These are phyloP conservation scores for Fusarium lateritium DNA, from an alignment of 2,329 filamentous ascomycete genomes.

Conservation along the genomic window DNA sequence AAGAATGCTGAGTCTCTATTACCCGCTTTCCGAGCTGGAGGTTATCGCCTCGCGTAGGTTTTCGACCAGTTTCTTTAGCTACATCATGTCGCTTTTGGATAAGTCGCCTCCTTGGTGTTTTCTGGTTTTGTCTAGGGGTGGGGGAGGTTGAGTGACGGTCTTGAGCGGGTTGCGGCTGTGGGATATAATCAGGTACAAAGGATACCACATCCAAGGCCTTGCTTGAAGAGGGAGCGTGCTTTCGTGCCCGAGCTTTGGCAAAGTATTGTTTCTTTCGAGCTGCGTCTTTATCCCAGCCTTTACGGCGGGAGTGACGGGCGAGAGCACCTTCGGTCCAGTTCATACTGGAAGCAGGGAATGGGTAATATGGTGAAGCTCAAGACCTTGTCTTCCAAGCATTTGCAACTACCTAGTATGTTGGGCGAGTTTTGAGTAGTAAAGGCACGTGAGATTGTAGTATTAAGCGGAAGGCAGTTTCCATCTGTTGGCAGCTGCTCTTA, in stretches of 20 bases:
- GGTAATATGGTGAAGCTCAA: background rate
- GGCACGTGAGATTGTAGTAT: background rate
- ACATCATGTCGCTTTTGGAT: conserved; percentile 14
- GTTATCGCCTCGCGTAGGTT: background rate
- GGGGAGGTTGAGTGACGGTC: conserved; percentile 2
- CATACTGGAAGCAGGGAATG: conserved; percentile 48
- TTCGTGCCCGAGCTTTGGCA: conserved; percentile 53
- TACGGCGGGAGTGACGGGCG: conserved; percentile 55
- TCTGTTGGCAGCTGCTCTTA: background rate
- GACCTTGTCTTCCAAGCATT: background rate
- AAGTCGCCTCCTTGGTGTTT: conserved; percentile 22
- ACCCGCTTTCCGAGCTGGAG: background rate
- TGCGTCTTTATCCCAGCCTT: conserved; percentile 52
- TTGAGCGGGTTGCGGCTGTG: conserved; percentile 7
- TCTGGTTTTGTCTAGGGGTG: conserved; percentile 17
- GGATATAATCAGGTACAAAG: conserved; percentile 51
- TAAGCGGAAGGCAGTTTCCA: conserved; percentile 2
- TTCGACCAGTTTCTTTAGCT: too few species aligned
- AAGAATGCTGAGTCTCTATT: background rate
- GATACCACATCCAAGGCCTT: conserved; percentile 10
- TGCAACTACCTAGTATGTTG: background rate
- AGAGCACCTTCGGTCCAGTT: conserved; percentile 60
- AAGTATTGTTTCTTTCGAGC: conserved; percentile 58
- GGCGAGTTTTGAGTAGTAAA: too few species aligned
- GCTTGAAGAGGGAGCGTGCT: conserved; percentile 28